Conservation (phyloP, 371 early-diverging fungal genomes). For the Batrachochytrium dendrobatidis region DNA sequence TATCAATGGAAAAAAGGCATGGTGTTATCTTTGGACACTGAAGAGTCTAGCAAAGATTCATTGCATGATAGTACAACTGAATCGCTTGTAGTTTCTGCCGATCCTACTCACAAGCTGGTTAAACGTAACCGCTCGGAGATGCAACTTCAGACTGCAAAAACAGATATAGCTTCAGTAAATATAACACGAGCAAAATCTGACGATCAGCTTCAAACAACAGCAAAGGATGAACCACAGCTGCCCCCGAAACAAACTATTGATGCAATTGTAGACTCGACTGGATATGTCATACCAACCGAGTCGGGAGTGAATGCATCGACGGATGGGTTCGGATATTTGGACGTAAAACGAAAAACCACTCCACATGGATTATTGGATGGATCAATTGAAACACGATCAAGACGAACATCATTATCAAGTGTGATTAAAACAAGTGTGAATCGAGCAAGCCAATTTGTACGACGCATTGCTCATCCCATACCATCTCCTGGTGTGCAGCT, state of each 20-base stretch:
- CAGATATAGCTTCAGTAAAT: not conserved
- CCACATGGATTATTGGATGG: not conserved
- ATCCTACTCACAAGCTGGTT: not conserved
- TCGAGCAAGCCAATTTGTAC: not conserved
- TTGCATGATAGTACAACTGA: not conserved
- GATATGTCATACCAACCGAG: not conserved
- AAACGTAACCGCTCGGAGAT: constrained; percentile 7
- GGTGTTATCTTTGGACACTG: constrained; percentile 7
- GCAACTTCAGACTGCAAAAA: not conserved
- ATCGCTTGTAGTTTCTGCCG: not conserved
- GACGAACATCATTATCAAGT: not conserved
- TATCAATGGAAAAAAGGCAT: constrained; percentile 26
- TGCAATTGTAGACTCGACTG: not conserved
- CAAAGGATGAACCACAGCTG: constrained; percentile 7
- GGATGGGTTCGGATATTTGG: not conserved
- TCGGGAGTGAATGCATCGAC: not conserved
- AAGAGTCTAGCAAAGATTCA: constrained; percentile 1
- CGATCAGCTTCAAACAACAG: no score
- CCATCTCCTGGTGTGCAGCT: not conserved
- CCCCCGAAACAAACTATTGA: constrained; percentile 3
- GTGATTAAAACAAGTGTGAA: not conserved
- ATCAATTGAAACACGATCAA: not conserved
- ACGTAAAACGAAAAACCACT: not conserved
- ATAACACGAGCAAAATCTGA: not conserved
- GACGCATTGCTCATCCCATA: not conserved